Evolutionary conservation across 306 rosid species (phyloP).

Genomic region (Quercus agrifolia): DNA sequence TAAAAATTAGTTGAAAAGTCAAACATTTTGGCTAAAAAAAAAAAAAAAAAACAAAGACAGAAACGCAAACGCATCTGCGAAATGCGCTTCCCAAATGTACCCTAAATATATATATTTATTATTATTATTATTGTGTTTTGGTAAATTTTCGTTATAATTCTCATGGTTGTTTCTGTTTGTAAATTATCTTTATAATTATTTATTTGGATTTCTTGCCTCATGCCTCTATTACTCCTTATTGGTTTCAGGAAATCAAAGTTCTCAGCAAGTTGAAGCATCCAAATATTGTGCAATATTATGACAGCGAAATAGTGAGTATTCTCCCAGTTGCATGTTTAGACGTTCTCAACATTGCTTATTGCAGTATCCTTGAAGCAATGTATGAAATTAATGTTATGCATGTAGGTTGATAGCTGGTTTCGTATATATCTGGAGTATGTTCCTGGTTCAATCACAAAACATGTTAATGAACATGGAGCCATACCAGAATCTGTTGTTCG

Average conservation of each 20-base stretch:
- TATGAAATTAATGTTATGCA: constrained; percentile 15
- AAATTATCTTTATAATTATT: background rate
- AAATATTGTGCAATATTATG: no score
- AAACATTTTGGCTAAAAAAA: no score
- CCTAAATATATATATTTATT: no score
- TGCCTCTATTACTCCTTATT: constrained; percentile 12
- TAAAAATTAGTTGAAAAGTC: no score
- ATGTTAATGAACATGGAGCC: constrained; percentile 88
- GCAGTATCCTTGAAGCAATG: background rate
- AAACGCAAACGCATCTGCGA: no score
- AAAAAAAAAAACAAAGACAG: no score
- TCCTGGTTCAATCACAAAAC: constrained; percentile 87
- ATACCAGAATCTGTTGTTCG: constrained; percentile 84
- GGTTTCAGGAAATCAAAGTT: constrained; percentile 78
- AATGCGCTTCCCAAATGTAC: no score
- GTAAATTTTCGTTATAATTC: background rate
- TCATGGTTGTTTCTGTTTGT: background rate
- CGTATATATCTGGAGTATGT: constrained; percentile 88
- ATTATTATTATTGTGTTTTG: background rate
- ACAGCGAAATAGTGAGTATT: no score
- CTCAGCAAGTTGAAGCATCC: constrained; percentile 56
- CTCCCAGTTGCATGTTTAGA: no score
- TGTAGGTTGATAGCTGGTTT: constrained; percentile 74
- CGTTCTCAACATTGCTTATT: background rate
- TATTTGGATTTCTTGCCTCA: background rate